Percentiles rank a stretch among this genome's conserved stretches.
Evolutionary conservation across 148 eudicot genomes (phyloP).

Genomic region (Rhododendron henanense): DNA sequence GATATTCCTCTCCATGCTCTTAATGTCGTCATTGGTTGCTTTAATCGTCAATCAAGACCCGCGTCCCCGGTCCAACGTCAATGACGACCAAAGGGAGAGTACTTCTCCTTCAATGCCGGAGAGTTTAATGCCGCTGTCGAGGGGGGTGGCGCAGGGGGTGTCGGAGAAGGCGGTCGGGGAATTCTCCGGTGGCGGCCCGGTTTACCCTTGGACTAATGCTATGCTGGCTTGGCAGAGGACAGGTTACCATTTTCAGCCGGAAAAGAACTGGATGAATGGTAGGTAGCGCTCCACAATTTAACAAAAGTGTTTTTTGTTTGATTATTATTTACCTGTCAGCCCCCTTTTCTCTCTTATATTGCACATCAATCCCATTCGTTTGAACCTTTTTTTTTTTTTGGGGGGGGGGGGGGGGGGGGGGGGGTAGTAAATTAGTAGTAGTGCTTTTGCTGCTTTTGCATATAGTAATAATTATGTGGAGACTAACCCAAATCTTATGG

Average conservation of each 20-base stretch:
- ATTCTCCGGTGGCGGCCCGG: slow-evolving; percentile 11
- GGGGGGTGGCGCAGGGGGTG: slow-evolving; percentile 60
- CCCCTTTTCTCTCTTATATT: neutral
- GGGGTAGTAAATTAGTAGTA: no score
- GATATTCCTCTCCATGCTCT: neutral
- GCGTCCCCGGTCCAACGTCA: neutral
- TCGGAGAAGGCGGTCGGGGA: slow-evolving; percentile 46
- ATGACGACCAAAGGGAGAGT: neutral
- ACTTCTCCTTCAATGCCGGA: neutral
- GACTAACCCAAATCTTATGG: neutral
- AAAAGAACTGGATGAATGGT: slow-evolving; percentile 92
- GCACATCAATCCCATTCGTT: neutral
- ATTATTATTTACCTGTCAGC: neutral
- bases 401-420: no score
- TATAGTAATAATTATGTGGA: neutral
- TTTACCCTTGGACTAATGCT: slow-evolving; percentile 61
- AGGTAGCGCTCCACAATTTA: neutral
- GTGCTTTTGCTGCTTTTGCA: neutral
- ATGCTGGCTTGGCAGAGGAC: slow-evolving; percentile 88
- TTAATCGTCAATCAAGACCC: slow-evolving; percentile 20
- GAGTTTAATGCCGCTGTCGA: slow-evolving; percentile 22
- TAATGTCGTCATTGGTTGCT: slow-evolving; percentile 8
- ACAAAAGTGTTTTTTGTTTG: neutral
- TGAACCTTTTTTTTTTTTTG: no score
- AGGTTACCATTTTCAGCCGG: slow-evolving; percentile 77